Percentiles rank a stretch among this genome's conserved stretches.
phyloP scores from a whole-genome alignment of 2,329 filamentous ascomycete genomes.

The Microthyrium microscopicum region DNA sequence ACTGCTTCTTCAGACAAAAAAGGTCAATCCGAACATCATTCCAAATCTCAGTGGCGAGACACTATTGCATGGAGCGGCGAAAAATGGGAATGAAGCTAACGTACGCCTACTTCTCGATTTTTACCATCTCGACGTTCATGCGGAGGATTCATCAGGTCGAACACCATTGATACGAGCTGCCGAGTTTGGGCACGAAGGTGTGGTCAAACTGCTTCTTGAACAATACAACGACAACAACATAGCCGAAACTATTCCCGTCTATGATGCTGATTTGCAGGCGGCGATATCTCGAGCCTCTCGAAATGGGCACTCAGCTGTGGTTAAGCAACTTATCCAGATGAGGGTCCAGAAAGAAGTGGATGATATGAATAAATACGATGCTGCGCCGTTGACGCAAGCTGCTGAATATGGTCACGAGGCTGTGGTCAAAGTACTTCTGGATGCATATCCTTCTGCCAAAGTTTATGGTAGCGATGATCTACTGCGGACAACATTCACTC shows the following conservation, averaged over 20 bases:
- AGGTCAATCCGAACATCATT: not conserved
- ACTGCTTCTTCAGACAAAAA: slow-evolving; percentile 1
- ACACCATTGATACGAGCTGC: slow-evolving; percentile 1
- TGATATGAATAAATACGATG: not conserved
- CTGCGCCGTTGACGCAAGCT: not conserved
- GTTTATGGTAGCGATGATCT: not conserved
- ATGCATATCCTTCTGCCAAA: not conserved
- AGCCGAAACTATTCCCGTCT: not conserved
- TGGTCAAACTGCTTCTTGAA: not conserved
- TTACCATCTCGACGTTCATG: not conserved
- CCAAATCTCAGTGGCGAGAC: not conserved
- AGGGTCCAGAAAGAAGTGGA: not conserved
- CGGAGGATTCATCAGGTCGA: not conserved
- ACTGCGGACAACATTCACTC: not conserved
- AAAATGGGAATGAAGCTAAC: not conserved
- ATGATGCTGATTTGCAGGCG: not conserved
- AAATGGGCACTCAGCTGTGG: not conserved
- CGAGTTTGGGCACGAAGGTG: not conserved
- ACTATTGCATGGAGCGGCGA: not conserved
- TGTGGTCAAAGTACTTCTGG: slow-evolving; percentile 1
- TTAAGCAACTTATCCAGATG: not conserved
- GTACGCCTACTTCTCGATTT: slow-evolving; percentile 1
- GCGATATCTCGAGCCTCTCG: not conserved
- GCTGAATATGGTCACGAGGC: slow-evolving; percentile 1
- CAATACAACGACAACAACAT: not conserved